Evolutionary conservation across 2,329 filamentous ascomycete genomes (phyloP).

Genomic region (Phaeophleospora eucalypticola): DNA sequence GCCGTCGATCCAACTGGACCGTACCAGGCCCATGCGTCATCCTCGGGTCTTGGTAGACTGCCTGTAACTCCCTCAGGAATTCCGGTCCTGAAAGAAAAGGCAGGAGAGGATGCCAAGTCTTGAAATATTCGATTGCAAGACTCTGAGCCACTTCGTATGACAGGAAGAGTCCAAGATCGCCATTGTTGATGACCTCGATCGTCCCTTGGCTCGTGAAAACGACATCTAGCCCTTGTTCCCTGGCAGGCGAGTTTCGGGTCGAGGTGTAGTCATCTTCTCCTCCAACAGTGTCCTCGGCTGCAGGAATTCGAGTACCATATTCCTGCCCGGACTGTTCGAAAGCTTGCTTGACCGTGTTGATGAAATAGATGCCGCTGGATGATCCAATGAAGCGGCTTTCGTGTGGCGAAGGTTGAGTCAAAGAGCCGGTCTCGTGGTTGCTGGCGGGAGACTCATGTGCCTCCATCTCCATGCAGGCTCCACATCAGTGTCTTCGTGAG

Average conservation of each 20-base stretch:
- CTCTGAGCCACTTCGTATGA: constrained; percentile 36
- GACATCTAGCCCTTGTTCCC: constrained; percentile 16
- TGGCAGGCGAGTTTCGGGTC: constrained; percentile 14
- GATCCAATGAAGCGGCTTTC: constrained; percentile 45
- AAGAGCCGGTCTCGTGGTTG: constrained; percentile 20
- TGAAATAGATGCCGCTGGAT: constrained; percentile 51
- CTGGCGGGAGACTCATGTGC: constrained; percentile 18
- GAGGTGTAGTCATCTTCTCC: constrained; percentile 21
- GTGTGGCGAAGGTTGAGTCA: constrained; percentile 17
- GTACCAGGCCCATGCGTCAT: constrained; percentile 27
- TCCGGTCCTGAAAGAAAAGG: constrained; percentile 51
- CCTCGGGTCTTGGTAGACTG: constrained; percentile 35
- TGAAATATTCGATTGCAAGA: constrained; percentile 49
- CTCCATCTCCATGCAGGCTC: constrained; percentile 8
- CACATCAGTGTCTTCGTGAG: not conserved
- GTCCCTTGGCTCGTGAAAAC: constrained; percentile 14
- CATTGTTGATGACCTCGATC: constrained; percentile 15
- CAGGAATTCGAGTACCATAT: constrained; percentile 7
- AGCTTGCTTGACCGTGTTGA: constrained; percentile 52
- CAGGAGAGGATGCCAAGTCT: constrained; percentile 51
- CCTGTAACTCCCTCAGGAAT: constrained; percentile 45
- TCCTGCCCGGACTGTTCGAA: constrained; percentile 36
- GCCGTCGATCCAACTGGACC: constrained; percentile 18
- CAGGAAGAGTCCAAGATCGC: constrained; percentile 23
- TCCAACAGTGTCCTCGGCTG: constrained; percentile 21